Evolutionary conservation across 2,329 filamentous ascomycete genomes (phyloP).

Genomic region (Coniochaeta hoffmannii): DNA sequence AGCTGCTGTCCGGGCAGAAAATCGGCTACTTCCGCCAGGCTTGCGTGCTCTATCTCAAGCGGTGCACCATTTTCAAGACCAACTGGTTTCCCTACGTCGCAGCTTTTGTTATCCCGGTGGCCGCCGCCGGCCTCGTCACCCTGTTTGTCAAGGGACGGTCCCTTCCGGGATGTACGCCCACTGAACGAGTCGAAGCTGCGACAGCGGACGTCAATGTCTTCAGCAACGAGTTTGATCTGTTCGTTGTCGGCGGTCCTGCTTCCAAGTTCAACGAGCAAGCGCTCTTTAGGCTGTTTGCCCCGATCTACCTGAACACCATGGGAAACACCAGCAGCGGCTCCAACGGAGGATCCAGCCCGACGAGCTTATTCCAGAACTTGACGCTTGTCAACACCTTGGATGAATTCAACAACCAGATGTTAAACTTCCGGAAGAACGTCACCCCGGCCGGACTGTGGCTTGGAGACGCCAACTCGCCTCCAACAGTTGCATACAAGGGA

Average conservation of each 20-base stretch:
- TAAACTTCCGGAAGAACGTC: slow-evolving; percentile 55
- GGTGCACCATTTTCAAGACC: slow-evolving; percentile 66
- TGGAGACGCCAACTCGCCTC: slow-evolving; percentile 48
- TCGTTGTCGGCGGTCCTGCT: slow-evolving; percentile 35
- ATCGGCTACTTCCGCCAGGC: slow-evolving; percentile 66
- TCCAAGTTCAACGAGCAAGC: slow-evolving; percentile 27
- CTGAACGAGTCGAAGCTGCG: slow-evolving; percentile 35
- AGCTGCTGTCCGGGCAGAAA: slow-evolving; percentile 59
- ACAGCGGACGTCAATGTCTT: slow-evolving; percentile 27
- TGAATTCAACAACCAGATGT: slow-evolving; percentile 62
- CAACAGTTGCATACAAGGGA: slow-evolving; percentile 65
- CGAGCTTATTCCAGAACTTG: slow-evolving; percentile 26
- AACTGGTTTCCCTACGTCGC: slow-evolving; percentile 72
- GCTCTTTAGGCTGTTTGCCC: slow-evolving; percentile 27
- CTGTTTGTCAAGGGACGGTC: slow-evolving; percentile 59
- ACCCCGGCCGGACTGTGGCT: slow-evolving; percentile 78
- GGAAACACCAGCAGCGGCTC: slow-evolving; percentile 2
- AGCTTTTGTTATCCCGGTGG: slow-evolving; percentile 69
- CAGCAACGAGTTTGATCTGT: slow-evolving; percentile 25
- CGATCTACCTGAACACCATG: slow-evolving; percentile 23
- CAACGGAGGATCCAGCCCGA: slow-evolving; percentile 4
- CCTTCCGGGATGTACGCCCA: slow-evolving; percentile 44
- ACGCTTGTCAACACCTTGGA: slow-evolving; percentile 55
- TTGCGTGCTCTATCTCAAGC: slow-evolving; percentile 68
- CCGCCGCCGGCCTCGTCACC: slow-evolving; percentile 71